Percentiles rank a stretch among this genome's conserved stretches.
Conservation (phyloP, 2,329 filamentous ascomycete species). For the Trichophyton simii region DNA sequence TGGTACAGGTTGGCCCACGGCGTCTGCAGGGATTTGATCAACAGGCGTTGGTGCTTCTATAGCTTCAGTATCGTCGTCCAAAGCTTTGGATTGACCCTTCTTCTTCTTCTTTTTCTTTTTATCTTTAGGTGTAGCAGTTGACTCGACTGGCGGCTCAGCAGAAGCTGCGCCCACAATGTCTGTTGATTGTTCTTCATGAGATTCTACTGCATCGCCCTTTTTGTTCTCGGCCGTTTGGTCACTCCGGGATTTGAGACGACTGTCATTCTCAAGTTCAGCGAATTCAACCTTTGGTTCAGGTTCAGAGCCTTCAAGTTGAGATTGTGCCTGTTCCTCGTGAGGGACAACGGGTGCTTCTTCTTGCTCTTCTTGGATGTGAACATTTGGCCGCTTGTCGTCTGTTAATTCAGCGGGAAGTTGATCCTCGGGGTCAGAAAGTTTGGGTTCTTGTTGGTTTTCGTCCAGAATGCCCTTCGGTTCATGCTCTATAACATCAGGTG, state of each 20-base stretch:
- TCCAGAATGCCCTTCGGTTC: neutral
- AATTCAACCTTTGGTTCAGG: neutral
- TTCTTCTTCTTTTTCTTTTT: slow-evolving; percentile 1
- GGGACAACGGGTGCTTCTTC: neutral
- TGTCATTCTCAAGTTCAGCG: neutral
- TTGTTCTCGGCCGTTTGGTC: neutral
- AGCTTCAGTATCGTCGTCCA: neutral
- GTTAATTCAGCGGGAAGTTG: neutral
- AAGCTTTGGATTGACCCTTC: neutral
- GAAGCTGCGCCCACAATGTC: neutral
- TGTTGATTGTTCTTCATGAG: neutral
- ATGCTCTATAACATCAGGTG: neutral
- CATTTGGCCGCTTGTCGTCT: neutral
- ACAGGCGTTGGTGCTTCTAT: neutral
- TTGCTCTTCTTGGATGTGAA: neutral
- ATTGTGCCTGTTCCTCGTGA: neutral
- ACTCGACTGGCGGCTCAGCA: neutral
- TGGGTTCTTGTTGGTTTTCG: neutral
- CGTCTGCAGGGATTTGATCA: neutral
- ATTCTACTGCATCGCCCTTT: neutral
- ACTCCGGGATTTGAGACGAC: neutral
- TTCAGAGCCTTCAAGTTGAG: neutral
- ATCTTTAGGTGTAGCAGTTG: neutral
- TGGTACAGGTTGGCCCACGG: neutral
- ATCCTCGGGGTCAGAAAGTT: neutral